Base-by-base conservation (phyloP, 1,284 basidiomycete genomes). In the Sporisorium exsertum region DNA sequence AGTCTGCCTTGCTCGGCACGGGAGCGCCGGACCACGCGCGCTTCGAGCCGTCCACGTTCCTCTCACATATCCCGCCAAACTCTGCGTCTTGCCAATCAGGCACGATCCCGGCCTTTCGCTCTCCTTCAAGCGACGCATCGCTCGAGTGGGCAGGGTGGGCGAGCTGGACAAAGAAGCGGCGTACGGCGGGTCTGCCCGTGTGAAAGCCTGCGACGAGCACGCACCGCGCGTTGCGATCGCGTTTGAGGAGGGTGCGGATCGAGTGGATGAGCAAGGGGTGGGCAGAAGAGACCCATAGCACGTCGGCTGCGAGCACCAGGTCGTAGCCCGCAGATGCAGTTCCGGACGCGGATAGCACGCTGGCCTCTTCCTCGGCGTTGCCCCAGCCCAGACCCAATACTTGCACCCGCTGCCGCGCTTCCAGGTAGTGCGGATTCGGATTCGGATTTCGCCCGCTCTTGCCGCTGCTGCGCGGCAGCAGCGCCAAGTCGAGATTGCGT, bases 281-380 rank as follows among this genome's bases (percentile, higher is more conserved):
- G 27, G 72, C 71, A n/a, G 80, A 82, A 1, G 80, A 82, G 29
- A 84, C 79, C 82, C 82, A 84, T n/a, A 84, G 70, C 2, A 80
- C 78, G 43, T 84, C 82, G 1, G 82, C 82, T 22, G 81, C 81
- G 0, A 84, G 53, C 0, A 84, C 77, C 2, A 70, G 20, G 20
- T 82, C 80, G 47, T 72, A 81, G 3, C 70, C 73, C 3, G 53
- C 26, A 18, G 33, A 1, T 0, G 33, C 43, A n/a, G n/a, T n/a
- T 0, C 27, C 37, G 0, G 54, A 52, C 2, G 60, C 58, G 15
- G 43, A 24, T 1, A 68, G 42, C 0, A 68, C 64, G 5, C 16
- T 5, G 0, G 42, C 33, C 53, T 77, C 74, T 37, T 69, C 64
- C 0, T 59, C 53, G 1, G 35, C 49, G 7, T 67, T 69, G 24